Evolutionary conservation across 805 yeast genomes (phyloP).

Genomic region (Huiozyma naganishii): DNA sequence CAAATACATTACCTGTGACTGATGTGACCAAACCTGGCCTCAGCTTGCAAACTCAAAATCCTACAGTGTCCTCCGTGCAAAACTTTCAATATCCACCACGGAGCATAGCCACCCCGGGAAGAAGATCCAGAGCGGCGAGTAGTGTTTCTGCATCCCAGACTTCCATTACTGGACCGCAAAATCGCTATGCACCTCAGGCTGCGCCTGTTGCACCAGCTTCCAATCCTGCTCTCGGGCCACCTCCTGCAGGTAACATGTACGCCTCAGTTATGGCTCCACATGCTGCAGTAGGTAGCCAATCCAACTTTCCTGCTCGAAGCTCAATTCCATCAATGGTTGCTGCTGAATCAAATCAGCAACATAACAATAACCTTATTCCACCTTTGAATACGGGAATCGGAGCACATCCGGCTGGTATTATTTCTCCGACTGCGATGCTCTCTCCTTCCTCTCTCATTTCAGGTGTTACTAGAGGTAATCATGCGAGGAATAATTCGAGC

Average conservation of each 20-base stretch:
- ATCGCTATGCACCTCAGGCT: not conserved
- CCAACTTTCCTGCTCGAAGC: not conserved
- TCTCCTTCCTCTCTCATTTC: conserved; percentile 4
- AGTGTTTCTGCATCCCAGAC: conserved; percentile 15
- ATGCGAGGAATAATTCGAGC: conserved; percentile 14
- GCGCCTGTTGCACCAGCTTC: not conserved
- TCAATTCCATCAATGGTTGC: not conserved
- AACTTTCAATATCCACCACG: not conserved
- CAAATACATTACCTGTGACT: too few relatives aligned
- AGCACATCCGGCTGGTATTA: not conserved
- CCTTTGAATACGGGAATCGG: not conserved
- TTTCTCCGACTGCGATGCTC: conserved; percentile 3
- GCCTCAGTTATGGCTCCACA: not conserved
- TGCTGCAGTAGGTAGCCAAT: not conserved
- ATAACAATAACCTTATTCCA: not conserved
- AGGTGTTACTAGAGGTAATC: conserved; percentile 2
- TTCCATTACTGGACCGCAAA: conserved; percentile 3
- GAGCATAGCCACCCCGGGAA: not conserved
- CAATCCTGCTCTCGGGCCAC: too few relatives aligned
- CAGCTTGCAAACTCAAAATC: conserved; percentile 3
- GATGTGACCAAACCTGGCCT: not conserved
- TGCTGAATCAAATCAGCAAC: not conserved
- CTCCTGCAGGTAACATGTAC: not conserved
- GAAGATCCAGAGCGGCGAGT: conserved; percentile 16
- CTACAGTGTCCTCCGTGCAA: not conserved